Conservation (phyloP, 352 stramenopile genomes). For the Phytophthora parvispora region DNA sequence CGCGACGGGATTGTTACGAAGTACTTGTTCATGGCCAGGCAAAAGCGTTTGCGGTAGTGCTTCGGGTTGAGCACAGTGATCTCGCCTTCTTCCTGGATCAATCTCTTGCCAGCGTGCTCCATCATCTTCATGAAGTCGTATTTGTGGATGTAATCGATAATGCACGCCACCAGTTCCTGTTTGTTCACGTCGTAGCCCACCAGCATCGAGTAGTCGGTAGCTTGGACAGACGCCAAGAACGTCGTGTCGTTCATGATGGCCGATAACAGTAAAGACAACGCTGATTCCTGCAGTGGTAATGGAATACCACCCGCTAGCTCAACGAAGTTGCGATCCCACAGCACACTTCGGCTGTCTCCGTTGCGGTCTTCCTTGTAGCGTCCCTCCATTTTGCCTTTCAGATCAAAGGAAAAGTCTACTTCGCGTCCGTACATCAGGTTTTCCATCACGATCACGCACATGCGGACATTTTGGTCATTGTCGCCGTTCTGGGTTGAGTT, state of each 20-base stretch:
- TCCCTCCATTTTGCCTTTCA: slow-evolving; percentile 92
- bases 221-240: slow-evolving; percentile 87
- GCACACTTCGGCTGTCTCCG: slow-evolving; percentile 51
- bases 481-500: slow-evolving; percentile 57
- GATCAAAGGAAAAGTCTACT: slow-evolving; percentile 89
- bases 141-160: slow-evolving; percentile 94
- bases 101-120: slow-evolving; percentile 87
- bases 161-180: slow-evolving; percentile 88
- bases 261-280: slow-evolving; percentile 81
- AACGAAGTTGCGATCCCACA: slow-evolving; percentile 92
- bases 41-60: slow-evolving; percentile 90
- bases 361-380: slow-evolving; percentile 64
- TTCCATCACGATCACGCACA: slow-evolving; percentile 92
- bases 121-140: slow-evolving; percentile 94
- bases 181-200: slow-evolving; percentile 90
- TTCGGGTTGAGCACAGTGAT: slow-evolving; percentile 91
- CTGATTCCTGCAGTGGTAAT: slow-evolving; percentile 85
- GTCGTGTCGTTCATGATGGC: slow-evolving; percentile 90
- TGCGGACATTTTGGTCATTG: slow-evolving; percentile 72
- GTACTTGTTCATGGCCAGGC: slow-evolving; percentile 90
- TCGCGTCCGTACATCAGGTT: slow-evolving; percentile 90
- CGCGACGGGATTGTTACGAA: slow-evolving; percentile 90
- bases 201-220: slow-evolving; percentile 91
- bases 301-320: slow-evolving; percentile 87
- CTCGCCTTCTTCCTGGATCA: slow-evolving; percentile 91